Percentiles rank a stretch among this genome's conserved stretches.
Conservation (phyloP, 805 yeast genomes). For the Candida michaelii region DNA sequence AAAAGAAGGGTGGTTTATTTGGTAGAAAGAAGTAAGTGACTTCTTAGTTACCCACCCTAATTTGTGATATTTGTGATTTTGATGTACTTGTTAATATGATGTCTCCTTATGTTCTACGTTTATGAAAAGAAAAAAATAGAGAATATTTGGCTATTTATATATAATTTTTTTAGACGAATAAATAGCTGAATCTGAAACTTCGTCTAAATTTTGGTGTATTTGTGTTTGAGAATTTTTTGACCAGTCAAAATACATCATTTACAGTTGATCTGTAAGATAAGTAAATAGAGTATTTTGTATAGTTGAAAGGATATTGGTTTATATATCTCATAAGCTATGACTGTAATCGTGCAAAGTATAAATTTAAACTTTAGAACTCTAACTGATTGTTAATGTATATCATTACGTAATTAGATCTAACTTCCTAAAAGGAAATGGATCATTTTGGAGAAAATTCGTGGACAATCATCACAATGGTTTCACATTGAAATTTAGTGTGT, state of each 20-base stretch:
- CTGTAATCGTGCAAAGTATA: too few species aligned
- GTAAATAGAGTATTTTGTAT: slow-evolving; percentile 3
- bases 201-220: slow-evolving; percentile 1
- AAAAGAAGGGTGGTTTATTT: slow-evolving; percentile 70
- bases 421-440: too few species aligned
- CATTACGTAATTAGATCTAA: too few species aligned
- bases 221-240: too few species aligned
- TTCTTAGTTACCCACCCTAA: not conserved
- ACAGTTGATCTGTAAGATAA: not conserved
- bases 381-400: too few species aligned
- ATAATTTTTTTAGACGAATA: not conserved
- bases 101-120: not conserved
- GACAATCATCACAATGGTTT: not conserved
- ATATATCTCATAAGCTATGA: too few species aligned
- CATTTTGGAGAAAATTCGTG: not conserved
- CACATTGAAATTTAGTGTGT: slow-evolving; percentile 4
- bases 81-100: not conserved
- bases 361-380: too few species aligned
- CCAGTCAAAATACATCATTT: slow-evolving; percentile 1
- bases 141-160: slow-evolving; percentile 1
- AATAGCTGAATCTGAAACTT: not conserved
- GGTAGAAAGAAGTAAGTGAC: slow-evolving; percentile 51
- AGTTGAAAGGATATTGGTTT: slow-evolving; percentile 4
- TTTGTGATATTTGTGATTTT: not conserved
- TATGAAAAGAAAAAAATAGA: not conserved